Evolutionary conservation across 768 basidiomycete genomes (phyloP), one percentile per base, ranked within the genome.

Genomic region (Termitomyces eurrhizus): DNA sequence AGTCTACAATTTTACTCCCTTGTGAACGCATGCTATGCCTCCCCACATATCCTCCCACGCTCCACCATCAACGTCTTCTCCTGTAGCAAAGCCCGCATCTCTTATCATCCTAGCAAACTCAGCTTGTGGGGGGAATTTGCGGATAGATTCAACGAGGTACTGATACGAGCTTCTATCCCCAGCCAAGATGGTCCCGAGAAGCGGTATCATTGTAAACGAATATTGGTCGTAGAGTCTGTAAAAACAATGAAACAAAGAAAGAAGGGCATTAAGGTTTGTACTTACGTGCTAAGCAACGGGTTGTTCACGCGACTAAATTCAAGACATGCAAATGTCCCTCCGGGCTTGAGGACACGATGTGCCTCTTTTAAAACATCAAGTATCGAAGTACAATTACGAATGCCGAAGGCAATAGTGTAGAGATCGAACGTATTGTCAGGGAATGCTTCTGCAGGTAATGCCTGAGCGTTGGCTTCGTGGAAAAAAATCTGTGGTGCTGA

Each of bases 351-450:
- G 14, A 98, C 95, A 26, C 97, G 85, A 73, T 96, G 77, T 2
- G 97, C 97, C 72, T 98, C 94, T 60, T 81, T 80, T 49, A 99
- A 78, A 16, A 94, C 97, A 26, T 85, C 87, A 1, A 91, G 89
- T 60, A 98, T 85, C 52, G 92, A 92, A 18, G 97, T 99, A 77
- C 93, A 95, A 70, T 99, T 99, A 42, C 97, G 84, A 66, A 98
- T 98, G 29, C 97, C 96, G 67, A 99, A 99, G 0, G 97, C 94
- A 72, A 99, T 98, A 32, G 97, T 99, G 77, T 99, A 99, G 18
- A 98, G 78, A 75, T 99, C 95, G 64, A 95, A 93, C 18, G 92
- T 84, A 72, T 93, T 86, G 67, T 90, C 85, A 6, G 82, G 77
- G 71, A 99, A 95, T 57, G 83, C 78, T 6, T 82, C 77, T 42